Evolutionary conservation across 495 filamentous ascomycete species (phyloP), one percentile per base, ranked within the genome.

Genomic region (Lophium mytilinum): DNA sequence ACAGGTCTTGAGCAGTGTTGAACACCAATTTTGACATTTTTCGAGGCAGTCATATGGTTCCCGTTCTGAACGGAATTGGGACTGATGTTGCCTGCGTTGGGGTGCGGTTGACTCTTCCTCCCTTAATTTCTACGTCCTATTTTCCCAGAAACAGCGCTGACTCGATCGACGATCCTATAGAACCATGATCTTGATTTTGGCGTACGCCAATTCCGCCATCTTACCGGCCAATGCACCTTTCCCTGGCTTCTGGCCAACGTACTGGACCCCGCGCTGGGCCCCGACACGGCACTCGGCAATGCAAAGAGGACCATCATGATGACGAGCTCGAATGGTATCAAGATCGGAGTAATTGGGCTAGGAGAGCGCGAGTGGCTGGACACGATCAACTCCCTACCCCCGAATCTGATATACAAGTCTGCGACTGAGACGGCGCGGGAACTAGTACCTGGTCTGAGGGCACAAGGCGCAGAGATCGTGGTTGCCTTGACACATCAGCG

Each of bases 141-240:
- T 33, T 39, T 39, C 36, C 15, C 6, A 15, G 39, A 8, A 9
- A 52, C 55, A 46, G 24, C 36, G 35, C 37, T 30, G 48, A 42
- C 39, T 48, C 4, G 6, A 14, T 18, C 2, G 37, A 18, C 34
- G 40, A 33, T 57, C 11, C 33, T 19, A 50, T 56, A 83, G 80
- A 96, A 96, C 67, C 90, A 96, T 69, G 90, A 96, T 67, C 82
- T 96, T 37, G 90, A 96, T 69, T 96, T 96, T 65, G 90, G 90
- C n/a, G 85, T 92, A 17, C 69, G 74, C 9, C 89, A 94, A 66
- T 87, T 88, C 66, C 79, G 77, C 18, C 76, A 92, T 67, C 72
- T 96, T 17, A 78, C 82, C 8, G 74, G 75, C 5, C 82, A 88
- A 64, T 93, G 89, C 74, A 75, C 75, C 17, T 96, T 96, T 57